Evolutionary conservation across 257 asterid species (phyloP), one percentile per base, ranked within the genome.

Genomic region (Haberlea rhodopensis): DNA sequence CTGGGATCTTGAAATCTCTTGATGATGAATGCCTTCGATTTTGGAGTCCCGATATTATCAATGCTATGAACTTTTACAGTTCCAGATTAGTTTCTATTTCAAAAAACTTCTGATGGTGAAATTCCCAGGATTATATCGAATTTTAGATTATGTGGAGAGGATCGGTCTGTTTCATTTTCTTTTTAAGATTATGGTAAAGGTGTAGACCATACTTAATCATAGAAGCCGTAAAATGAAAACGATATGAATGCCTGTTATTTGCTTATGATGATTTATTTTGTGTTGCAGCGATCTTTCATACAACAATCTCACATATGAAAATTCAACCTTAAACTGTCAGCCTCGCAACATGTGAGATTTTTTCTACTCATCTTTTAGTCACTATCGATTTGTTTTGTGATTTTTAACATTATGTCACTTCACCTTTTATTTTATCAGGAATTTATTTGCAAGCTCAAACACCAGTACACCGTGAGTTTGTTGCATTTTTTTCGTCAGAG

Each of bases 281-380:
- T 66, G 16, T 43, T 82, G 57, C 87, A 85, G 94, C 22, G 94
- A 85, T 60, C 73, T 85, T 7, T 83, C 94, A 57, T 85, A 81
- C 83, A 85, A 85, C 83, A 85, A 81, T 75, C 76, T 79, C 55
- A 80, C 84, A 6, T 54, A 49, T 21, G 76, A 49, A 56, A 76
- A 62, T 49, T 66, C 76, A 24, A 8, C 62, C 60, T 0, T 58
- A 11, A 59, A 34, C 4, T 32, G 51, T 20, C 51, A 31, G 27
- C 49, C 23, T 6, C 64, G 51, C 48, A n/a, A 59, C n/a, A 18
- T 59, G 64, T 59, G 64, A 31, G 64, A 59, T 2, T 32, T 15
- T 28, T 59, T 20, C 2, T 15, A 5, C 52, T 20, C 43, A 9
- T 6, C 24, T n/a, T 57, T 43, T 15, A 4, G 6, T n/a, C n/a